Conservation (phyloP, 331 rosid genomes). For the Acacia pycnantha region DNA sequence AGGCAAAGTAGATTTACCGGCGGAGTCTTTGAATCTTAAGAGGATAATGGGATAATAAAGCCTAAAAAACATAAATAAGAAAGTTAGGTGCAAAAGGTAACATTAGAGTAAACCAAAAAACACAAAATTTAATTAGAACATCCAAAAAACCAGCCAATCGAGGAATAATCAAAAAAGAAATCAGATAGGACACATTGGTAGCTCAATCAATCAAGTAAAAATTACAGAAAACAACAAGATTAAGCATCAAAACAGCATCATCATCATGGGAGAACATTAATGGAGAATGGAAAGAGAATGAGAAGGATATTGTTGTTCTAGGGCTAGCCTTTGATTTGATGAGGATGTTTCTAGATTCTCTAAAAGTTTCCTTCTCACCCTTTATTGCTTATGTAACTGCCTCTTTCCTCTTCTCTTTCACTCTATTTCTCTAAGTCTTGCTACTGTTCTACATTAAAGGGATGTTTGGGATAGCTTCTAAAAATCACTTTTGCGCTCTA, state of each 20-base stretch:
- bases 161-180: background rate
- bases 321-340: background rate
- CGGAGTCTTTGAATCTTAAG: conserved; percentile 68
- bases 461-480: no score
- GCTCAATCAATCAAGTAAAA: background rate
- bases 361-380: background rate
- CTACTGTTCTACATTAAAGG: background rate
- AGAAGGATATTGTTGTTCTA: background rate
- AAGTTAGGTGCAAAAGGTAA: conserved; percentile 8
- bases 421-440: background rate
- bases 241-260: background rate
- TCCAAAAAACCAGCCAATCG: conserved; percentile 3
- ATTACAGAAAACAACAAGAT: background rate
- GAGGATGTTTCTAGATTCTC: background rate
- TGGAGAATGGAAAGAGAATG: background rate
- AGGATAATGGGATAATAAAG: conserved; percentile 66
- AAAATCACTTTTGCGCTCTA: no score
- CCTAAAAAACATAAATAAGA: conserved; percentile 52
- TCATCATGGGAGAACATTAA: background rate
- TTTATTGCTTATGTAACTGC: background rate
- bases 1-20: conserved; percentile 42
- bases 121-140: conserved; percentile 12
- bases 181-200: background rate
- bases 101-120: conserved; percentile 6
- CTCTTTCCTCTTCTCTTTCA: background rate